A percentile compares a stretch with the other conserved stretches of the same genome.
Evolutionary conservation across 176 grass and related monocot species (phyloP).

Genomic region (Thalia dealbata): DNA sequence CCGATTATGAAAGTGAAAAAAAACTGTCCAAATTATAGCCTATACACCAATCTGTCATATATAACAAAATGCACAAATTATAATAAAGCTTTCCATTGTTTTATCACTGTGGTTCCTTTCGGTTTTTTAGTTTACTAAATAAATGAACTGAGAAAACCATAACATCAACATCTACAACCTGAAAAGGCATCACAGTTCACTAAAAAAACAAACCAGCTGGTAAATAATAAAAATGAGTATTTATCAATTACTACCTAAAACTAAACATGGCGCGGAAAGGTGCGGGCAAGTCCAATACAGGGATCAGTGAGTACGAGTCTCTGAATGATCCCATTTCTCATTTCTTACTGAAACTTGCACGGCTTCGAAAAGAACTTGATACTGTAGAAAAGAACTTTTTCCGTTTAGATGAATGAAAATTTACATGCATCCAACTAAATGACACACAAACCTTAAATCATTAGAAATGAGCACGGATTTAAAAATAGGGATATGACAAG

Average conservation of each 20-base stretch:
- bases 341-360: not conserved
- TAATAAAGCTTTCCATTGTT: too few species aligned
- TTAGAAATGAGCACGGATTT: not conserved
- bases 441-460: not conserved
- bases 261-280: constrained; percentile 51
- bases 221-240: constrained; percentile 1
- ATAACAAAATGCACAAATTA: too few species aligned
- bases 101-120: too few species aligned
- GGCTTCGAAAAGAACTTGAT: not conserved
- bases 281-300: constrained; percentile 54
- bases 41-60: too few species aligned
- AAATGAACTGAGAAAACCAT: not conserved
- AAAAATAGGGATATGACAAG: not conserved
- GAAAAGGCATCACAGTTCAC: not conserved
- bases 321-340: constrained; percentile 40
- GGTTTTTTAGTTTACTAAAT: too few species aligned
- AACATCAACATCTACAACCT: not conserved
- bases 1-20: too few species aligned
- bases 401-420: not conserved
- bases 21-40: too few species aligned
- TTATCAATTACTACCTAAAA: constrained; percentile 56
- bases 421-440: not conserved
- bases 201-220: not conserved
- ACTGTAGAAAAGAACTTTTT: not conserved
- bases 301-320: constrained; percentile 54